These are phyloP conservation scores for Daphne laureola DNA, from an alignment of 441 rosid species.

Conservation along the genomic window DNA sequence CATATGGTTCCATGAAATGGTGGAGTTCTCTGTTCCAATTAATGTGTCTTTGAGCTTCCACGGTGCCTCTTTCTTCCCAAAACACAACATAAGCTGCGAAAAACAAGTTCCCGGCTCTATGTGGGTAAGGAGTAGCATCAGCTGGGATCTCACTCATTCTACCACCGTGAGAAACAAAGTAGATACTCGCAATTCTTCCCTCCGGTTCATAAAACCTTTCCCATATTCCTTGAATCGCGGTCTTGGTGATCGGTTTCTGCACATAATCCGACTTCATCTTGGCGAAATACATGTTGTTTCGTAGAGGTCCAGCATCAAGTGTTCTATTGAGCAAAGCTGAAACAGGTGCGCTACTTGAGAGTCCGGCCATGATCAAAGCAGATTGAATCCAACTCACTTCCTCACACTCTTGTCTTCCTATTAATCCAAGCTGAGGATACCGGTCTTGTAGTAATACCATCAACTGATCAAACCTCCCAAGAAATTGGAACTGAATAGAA, in stretches of 20 bases:
- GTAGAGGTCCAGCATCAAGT: conserved; percentile 3
- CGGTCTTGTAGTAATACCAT: conserved; percentile 15
- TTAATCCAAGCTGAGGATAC: conserved; percentile 30
- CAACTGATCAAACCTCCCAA: conserved; percentile 20
- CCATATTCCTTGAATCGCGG: conserved; percentile 23
- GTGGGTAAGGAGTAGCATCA: conserved; percentile 27
- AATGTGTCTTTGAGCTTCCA: conserved; percentile 17
- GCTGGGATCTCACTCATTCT: conserved; percentile 23
- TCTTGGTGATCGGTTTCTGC: conserved; percentile 24
- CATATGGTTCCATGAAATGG: conserved; percentile 31
- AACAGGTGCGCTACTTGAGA: conserved; percentile 18
- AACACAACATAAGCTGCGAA: conserved; percentile 23
- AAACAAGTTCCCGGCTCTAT: conserved; percentile 29
- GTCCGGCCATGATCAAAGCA: conserved; percentile 21
- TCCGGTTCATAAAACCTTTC: conserved; percentile 24
- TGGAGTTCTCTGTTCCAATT: conserved; percentile 21
- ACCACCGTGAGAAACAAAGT: conserved; percentile 37
- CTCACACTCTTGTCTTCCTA: conserved; percentile 20
- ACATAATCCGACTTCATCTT: conserved; percentile 43
- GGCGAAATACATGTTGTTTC: background rate
- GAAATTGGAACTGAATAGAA: conserved; percentile 21
- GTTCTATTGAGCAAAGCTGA: conserved; percentile 20
- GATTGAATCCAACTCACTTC: conserved; percentile 36
- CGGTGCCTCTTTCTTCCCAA: conserved; percentile 30
- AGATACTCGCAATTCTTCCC: conserved; percentile 10